Evolutionary conservation across 441 rosid genomes (phyloP).

Genomic region (Populus trichocarpa): DNA sequence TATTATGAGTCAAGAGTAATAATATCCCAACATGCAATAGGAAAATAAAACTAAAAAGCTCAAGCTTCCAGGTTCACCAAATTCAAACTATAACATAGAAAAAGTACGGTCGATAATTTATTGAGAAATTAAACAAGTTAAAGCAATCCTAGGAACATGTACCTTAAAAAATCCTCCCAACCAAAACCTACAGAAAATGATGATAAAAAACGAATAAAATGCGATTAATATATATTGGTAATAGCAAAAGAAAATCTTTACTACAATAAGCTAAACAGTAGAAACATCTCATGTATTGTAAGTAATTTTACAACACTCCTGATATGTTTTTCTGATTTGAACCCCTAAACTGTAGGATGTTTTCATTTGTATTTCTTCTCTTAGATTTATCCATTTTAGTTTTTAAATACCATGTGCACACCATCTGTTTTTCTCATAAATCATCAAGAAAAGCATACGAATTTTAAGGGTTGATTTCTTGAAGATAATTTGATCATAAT

Average conservation of each 20-base stretch:
- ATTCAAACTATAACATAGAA: slow-evolving; percentile 3
- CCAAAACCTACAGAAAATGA: slow-evolving; percentile 67
- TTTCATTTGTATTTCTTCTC: not conserved
- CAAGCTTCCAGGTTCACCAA: slow-evolving; percentile 1
- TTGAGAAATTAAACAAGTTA: slow-evolving; percentile 10
- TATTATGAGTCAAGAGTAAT: not conserved
- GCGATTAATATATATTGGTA: not conserved
- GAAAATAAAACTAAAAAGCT: not conserved
- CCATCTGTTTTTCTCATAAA: not conserved
- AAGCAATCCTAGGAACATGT: not conserved
- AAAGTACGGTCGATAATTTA: not conserved
- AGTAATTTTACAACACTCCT: not conserved
- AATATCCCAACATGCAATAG: not conserved
- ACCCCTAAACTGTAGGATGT: not conserved
- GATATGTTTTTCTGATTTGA: not conserved
- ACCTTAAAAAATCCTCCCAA: slow-evolving; percentile 92
- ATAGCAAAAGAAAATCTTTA: not conserved
- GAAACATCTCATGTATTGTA: not conserved
- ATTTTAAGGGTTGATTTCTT: not conserved
- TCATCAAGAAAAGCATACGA: not conserved
- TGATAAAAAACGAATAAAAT: slow-evolving; percentile 7
- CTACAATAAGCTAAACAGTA: not conserved
- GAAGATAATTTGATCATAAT: not conserved
- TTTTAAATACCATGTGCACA: not conserved
- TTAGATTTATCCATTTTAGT: not conserved